These are phyloP conservation scores for Sporothrix humicola DNA, from an alignment of 2,329 filamentous ascomycete genomes.

Conservation along the genomic window DNA sequence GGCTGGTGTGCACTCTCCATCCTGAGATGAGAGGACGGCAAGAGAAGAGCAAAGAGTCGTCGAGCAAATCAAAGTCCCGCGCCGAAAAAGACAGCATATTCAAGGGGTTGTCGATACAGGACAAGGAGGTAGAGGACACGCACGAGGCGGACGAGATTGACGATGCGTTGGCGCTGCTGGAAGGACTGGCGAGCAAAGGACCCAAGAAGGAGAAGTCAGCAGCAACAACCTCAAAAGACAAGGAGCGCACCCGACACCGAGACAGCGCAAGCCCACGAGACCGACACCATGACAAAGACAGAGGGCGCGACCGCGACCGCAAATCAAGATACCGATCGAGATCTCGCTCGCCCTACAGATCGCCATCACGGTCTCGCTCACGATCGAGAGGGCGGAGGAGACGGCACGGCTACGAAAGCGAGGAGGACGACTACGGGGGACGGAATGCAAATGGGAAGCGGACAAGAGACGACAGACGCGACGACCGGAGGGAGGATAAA, in stretches of 20 bases:
- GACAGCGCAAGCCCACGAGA: conserved; percentile 35
- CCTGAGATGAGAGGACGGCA: conserved; percentile 74
- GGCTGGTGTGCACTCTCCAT: conserved; percentile 86
- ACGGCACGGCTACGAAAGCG: neutral
- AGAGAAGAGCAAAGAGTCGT: conserved; percentile 40
- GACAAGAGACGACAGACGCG: conserved; percentile 40
- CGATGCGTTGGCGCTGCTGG: conserved; percentile 90
- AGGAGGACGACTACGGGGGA: conserved; percentile 26
- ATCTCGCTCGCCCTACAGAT: conserved; percentile 51
- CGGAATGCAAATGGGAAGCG: conserved; percentile 43
- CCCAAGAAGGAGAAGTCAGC: conserved; percentile 38
- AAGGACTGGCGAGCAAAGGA: conserved; percentile 76
- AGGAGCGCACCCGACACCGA: conserved; percentile 36
- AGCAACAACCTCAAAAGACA: conserved; percentile 5
- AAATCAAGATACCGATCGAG: conserved; percentile 48
- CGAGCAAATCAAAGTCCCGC: conserved; percentile 46
- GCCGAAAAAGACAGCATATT: conserved; percentile 72
- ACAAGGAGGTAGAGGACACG: conserved; percentile 60
- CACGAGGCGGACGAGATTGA: conserved; percentile 71
- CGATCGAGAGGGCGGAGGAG: conserved; percentile 51
- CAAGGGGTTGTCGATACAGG: conserved; percentile 84
- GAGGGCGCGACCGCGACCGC: conserved; percentile 44
- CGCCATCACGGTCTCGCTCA: conserved; percentile 48
- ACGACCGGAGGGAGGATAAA: conserved; percentile 36
- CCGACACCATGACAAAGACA: conserved; percentile 48